These are phyloP conservation scores for Silene conica DNA, from an alignment of 148 eudicot genomes.

Conservation along the genomic window DNA sequence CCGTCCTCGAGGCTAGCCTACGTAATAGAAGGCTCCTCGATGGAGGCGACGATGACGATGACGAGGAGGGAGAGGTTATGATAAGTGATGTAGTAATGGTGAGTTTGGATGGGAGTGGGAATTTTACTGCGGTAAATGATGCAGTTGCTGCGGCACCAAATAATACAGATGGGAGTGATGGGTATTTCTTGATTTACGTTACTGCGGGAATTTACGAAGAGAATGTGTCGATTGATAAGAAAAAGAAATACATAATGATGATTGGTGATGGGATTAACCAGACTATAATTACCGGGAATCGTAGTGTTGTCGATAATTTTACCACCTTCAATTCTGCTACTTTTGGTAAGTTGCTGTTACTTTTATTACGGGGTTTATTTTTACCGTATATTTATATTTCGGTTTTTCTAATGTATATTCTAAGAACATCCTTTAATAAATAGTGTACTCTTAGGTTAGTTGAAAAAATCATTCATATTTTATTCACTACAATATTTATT, in stretches of 20 bases:
- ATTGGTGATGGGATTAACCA: conserved; percentile 85
- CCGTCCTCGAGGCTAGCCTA: conserved; percentile 27
- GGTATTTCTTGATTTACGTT: conserved; percentile 60
- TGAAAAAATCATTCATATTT: too few relatives aligned
- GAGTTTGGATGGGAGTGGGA: conserved; percentile 45
- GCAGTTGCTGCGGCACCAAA: conserved; percentile 35
- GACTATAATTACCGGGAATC: conserved; percentile 77
- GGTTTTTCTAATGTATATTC: too few relatives aligned
- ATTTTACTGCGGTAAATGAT: conserved; percentile 48
- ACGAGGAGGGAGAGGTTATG: conserved; percentile 25
- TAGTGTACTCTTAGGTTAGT: too few relatives aligned
- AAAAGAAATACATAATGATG: conserved; percentile 67
- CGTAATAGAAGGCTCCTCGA: conserved; percentile 34
- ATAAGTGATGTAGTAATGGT: conserved; percentile 54
- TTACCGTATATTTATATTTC: too few relatives aligned
- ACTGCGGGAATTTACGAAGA: conserved; percentile 65
- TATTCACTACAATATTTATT: too few relatives aligned
- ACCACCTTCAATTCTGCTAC: conserved; percentile 79
- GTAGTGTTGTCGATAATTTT: conserved; percentile 52
- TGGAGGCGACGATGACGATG: not conserved
- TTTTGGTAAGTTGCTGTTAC: conserved; percentile 42
- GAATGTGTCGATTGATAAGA: conserved; percentile 52
- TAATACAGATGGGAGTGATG: too few relatives aligned
- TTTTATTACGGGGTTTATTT: too few relatives aligned
- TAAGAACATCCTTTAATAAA: too few relatives aligned